Evolutionary conservation across 805 yeast species (phyloP).

Genomic region (Cyberlindnera sargentensis): DNA sequence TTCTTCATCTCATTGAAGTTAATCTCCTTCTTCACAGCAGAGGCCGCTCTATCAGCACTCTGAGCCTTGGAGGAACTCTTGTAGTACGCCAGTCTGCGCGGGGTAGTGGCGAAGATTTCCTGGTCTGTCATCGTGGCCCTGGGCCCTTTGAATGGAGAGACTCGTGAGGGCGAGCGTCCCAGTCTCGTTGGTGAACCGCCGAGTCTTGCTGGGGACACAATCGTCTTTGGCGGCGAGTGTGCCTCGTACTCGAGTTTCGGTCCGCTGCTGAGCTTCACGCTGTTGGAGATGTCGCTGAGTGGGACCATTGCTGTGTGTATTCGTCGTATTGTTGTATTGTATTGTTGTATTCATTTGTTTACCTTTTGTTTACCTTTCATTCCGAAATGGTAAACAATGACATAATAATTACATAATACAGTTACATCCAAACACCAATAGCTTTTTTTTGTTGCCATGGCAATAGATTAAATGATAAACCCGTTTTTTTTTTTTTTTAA

Average conservation of each 20-base stretch:
- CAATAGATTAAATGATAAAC: too few relatives aligned
- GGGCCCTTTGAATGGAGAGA: constrained; percentile 22
- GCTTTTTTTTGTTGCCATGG: too few relatives aligned
- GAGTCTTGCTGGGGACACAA: not conserved
- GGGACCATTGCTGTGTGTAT: constrained; percentile 5
- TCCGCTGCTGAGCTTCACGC: constrained; percentile 1
- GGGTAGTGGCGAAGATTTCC: constrained; percentile 23
- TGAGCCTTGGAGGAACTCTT: constrained; percentile 13
- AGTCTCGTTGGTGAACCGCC: constrained; percentile 1
- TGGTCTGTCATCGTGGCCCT: constrained; percentile 7
- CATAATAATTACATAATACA: too few relatives aligned
- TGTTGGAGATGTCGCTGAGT: constrained; percentile 7
- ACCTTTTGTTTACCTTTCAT: constrained; percentile 9
- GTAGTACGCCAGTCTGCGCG: constrained; percentile 19
- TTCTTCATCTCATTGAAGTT: constrained; percentile 24
- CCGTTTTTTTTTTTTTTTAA: too few relatives aligned
- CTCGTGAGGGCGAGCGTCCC: constrained; percentile 17
- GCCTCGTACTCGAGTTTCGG: constrained; percentile 14
- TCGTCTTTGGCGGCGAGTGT: constrained; percentile 12
- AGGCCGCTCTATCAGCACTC: constrained; percentile 23
- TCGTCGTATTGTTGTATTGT: not conserved
- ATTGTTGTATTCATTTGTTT: not conserved
- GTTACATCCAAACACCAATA: too few relatives aligned
- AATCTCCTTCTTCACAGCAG: constrained; percentile 11
- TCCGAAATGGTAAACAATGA: not conserved